phyloP scores from a whole-genome alignment of 2,329 filamentous ascomycete genomes.

The Beauveria bassiana region DNA sequence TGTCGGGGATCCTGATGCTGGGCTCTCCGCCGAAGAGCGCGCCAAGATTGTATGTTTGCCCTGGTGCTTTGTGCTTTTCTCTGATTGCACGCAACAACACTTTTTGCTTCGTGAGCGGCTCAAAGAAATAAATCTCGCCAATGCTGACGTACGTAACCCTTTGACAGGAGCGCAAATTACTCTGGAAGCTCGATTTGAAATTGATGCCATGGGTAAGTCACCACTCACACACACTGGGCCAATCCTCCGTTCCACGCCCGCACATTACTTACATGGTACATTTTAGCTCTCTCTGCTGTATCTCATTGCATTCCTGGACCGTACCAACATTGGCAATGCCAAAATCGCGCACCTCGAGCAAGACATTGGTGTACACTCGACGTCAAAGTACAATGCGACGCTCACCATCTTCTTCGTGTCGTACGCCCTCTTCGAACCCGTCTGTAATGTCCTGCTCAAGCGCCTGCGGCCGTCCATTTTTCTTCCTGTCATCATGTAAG shows the following conservation, averaged over 20 bases:
- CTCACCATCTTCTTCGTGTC: conserved; percentile 83
- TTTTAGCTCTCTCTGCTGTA: conserved; percentile 59
- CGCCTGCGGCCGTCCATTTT: conserved; percentile 68
- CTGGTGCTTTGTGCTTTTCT: not conserved
- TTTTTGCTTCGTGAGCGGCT: not conserved
- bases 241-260: not conserved
- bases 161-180: conserved; percentile 49
- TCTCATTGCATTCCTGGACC: conserved; percentile 64
- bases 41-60: conserved; percentile 46
- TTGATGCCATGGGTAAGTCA: conserved; percentile 50
- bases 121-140: not conserved
- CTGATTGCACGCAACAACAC: not conserved
- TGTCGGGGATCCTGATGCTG: conserved; percentile 46
- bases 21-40: conserved; percentile 55
- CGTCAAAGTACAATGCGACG: conserved; percentile 62
- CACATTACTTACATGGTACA: not conserved
- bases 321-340: conserved; percentile 71
- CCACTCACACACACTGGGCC: not conserved
- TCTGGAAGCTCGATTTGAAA: conserved; percentile 53
- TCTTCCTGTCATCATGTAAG: conserved; percentile 71
- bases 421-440: conserved; percentile 69
- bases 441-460: conserved; percentile 78
- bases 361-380: conserved; percentile 52
- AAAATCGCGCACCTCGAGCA: conserved; percentile 47
- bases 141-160: not conserved